Percentiles rank a stretch among this genome's conserved stretches.
phyloP scores from a whole-genome alignment of 2,329 filamentous ascomycete genomes.

The Alternaria gaisen region DNA sequence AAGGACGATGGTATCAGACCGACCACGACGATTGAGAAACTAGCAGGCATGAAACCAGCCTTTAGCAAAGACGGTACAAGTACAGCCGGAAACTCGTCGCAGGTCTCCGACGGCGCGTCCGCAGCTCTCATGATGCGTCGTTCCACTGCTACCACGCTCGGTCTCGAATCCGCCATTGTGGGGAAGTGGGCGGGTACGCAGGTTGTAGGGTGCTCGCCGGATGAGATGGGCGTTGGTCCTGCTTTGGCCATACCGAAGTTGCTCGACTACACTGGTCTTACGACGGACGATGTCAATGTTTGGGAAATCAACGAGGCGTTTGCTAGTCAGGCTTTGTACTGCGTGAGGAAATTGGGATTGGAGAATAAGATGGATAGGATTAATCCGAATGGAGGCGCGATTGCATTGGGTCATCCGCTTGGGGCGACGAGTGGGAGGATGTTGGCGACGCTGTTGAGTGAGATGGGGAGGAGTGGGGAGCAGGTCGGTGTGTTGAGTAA shows the following conservation, averaged over 20 bases:
- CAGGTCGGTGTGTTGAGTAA: slow-evolving; percentile 89
- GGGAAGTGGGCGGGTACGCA: slow-evolving; percentile 83
- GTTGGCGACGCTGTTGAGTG: slow-evolving; percentile 75
- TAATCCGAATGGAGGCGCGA: slow-evolving; percentile 92
- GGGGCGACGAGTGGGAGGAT: slow-evolving; percentile 88
- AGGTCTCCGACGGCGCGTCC: slow-evolving; percentile 88
- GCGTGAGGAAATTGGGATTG: slow-evolving; percentile 73
- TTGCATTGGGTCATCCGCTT: slow-evolving; percentile 91
- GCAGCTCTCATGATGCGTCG: slow-evolving; percentile 85
- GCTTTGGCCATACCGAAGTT: slow-evolving; percentile 86
- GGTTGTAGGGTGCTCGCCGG: slow-evolving; percentile 80
- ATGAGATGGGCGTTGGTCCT: slow-evolving; percentile 94
- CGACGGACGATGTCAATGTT: slow-evolving; percentile 74
- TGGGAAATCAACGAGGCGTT: slow-evolving; percentile 96
- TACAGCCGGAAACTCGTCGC: slow-evolving; percentile 80
- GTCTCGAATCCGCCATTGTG: slow-evolving; percentile 73
- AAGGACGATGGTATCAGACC: slow-evolving; percentile 85
- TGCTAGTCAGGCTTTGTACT: slow-evolving; percentile 72
- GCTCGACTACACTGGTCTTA: slow-evolving; percentile 72
- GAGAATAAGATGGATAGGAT: slow-evolving; percentile 75
- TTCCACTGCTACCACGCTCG: slow-evolving; percentile 78
- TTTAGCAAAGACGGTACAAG: slow-evolving; percentile 78
- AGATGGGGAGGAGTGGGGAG: slow-evolving; percentile 71
- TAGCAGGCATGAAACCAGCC: slow-evolving; percentile 83
- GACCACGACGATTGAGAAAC: slow-evolving; percentile 71